These are phyloP conservation scores for Sporisorium reilianum DNA, from an alignment of 1,284 basidiomycete species.

Conservation along the genomic window DNA sequence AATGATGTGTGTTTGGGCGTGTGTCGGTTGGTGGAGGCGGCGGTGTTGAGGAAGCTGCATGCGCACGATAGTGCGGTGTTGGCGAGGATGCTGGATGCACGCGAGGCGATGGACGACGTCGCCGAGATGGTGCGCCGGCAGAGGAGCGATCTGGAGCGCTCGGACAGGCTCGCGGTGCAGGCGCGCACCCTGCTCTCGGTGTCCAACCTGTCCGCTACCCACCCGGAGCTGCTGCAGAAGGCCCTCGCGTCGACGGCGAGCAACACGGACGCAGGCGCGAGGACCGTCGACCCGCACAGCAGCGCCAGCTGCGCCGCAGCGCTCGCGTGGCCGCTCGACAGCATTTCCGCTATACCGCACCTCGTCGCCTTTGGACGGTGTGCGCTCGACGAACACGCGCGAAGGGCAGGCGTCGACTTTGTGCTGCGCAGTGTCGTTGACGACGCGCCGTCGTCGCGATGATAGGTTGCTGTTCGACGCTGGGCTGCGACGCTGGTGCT, in stretches of 20 bases:
- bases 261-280: constrained; percentile 7
- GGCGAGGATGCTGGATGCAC: not conserved
- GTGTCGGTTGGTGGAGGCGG: constrained; percentile 48
- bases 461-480: too few relatives aligned
- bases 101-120: not conserved
- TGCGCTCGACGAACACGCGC: constrained; percentile 20
- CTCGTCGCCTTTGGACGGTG: constrained; percentile 40
- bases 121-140: constrained; percentile 4
- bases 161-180: constrained; percentile 18
- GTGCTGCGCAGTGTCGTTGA: not conserved
- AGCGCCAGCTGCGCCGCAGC: not conserved
- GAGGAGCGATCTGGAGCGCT: constrained; percentile 12
- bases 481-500: too few relatives aligned
- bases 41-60: constrained; percentile 46
- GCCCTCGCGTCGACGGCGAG: not conserved
- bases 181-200: constrained; percentile 15
- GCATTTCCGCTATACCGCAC: constrained; percentile 22
- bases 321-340: constrained; percentile 43
- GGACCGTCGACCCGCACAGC: constrained; percentile 6
- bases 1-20: constrained; percentile 44
- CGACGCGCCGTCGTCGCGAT: not conserved
- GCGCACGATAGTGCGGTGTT: constrained; percentile 43
- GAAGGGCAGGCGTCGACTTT: not conserved
- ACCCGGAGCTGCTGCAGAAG: constrained; percentile 6
- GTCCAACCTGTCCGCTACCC: not conserved